A percentile compares a stretch with the other conserved stretches of the same genome.
These are phyloP conservation scores for Pichia cabralensis DNA, from an alignment of 805 yeast genomes.

Conservation along the genomic window DNA sequence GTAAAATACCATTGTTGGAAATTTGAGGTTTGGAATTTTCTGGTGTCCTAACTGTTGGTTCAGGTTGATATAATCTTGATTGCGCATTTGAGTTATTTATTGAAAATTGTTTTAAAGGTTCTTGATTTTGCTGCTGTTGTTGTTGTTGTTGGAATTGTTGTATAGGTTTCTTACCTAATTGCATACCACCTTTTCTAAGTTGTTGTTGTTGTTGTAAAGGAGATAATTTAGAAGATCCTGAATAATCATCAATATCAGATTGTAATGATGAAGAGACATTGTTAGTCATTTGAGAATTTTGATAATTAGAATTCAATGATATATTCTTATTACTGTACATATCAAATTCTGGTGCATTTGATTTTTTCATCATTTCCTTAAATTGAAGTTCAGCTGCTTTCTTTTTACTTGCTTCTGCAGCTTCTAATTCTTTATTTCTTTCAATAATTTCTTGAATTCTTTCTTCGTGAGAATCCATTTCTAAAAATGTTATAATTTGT, in stretches of 20 bases:
- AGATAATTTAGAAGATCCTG: too few species aligned
- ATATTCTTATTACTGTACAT: too few species aligned
- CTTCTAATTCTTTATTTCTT: slow-evolving; percentile 93
- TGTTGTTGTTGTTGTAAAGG: slow-evolving; percentile 5
- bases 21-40: slow-evolving; percentile 29
- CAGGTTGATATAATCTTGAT: too few species aligned
- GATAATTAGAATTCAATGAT: too few species aligned
- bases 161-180: slow-evolving; percentile 61
- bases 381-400: slow-evolving; percentile 85
- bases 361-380: slow-evolving; percentile 59
- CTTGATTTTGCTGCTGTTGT: slow-evolving; percentile 18
- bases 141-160: too few species aligned
- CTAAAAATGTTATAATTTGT: slow-evolving; percentile 82
- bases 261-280: too few species aligned
- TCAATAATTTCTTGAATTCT: slow-evolving; percentile 97
- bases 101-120: too few species aligned
- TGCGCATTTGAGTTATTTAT: too few species aligned
- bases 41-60: too few species aligned
- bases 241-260: too few species aligned
- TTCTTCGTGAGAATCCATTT: slow-evolving; percentile 98
- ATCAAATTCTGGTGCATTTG: slow-evolving; percentile 1
- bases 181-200: slow-evolving; percentile 60
- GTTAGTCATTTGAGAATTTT: too few species aligned
- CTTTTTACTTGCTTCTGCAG: slow-evolving; percentile 93
- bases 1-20: slow-evolving; percentile 66